phyloP scores from a whole-genome alignment of 2,329 filamentous ascomycete genomes.

The Pestalotiopsis sp. region DNA sequence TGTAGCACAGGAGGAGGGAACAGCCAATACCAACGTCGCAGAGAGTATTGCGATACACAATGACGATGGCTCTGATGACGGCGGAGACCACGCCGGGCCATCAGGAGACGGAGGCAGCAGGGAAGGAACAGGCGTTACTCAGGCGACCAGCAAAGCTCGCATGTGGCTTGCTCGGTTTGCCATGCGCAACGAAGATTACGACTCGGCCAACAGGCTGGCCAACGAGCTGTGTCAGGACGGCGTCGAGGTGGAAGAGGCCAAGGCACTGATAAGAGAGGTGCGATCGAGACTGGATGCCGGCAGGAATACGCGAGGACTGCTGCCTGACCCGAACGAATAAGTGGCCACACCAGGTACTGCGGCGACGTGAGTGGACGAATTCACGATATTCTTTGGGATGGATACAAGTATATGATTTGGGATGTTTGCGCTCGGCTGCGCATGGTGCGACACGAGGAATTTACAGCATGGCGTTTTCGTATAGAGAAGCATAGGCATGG shows the following conservation, averaged over 20 bases:
- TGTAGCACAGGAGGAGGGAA: conserved; percentile 86
- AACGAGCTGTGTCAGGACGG: conserved; percentile 95
- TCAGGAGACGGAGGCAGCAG: conserved; percentile 25
- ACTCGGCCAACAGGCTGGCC: conserved; percentile 76
- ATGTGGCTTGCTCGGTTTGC: conserved; percentile 91
- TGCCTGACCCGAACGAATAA: not conserved
- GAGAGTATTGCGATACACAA: conserved; percentile 58
- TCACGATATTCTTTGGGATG: not conserved
- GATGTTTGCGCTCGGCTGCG: not conserved
- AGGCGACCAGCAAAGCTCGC: conserved; percentile 86
- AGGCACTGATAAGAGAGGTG: conserved; percentile 86
- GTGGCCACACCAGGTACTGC: not conserved
- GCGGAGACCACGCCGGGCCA: conserved; percentile 35
- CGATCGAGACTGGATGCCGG: conserved; percentile 68
- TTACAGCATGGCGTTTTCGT: conserved; percentile 6
- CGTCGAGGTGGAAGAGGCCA: conserved; percentile 94
- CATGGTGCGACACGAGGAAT: not conserved
- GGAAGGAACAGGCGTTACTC: conserved; percentile 78
- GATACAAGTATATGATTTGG: not conserved
- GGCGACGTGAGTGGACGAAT: not conserved
- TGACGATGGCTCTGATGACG: conserved; percentile 45
- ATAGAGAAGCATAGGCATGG: not conserved
- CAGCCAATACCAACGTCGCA: conserved; percentile 39
- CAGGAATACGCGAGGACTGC: conserved; percentile 5
- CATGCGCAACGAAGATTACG: conserved; percentile 74